phyloP scores from a whole-genome alignment of 768 basidiomycete species.

The Podaxis sp. region DNA sequence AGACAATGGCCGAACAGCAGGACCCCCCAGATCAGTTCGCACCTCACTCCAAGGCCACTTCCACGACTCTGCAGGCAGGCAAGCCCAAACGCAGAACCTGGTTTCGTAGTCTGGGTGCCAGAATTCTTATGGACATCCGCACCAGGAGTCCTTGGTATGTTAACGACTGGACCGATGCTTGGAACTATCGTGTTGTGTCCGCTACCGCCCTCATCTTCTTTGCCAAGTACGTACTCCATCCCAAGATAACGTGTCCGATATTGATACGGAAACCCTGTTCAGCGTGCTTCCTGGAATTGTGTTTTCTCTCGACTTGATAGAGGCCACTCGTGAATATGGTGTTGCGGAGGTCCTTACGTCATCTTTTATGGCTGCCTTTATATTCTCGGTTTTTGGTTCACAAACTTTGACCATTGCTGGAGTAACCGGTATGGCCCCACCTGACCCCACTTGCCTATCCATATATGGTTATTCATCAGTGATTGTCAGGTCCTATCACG shows the following conservation, averaged over 20 bases:
- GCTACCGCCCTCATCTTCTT: conserved; percentile 86
- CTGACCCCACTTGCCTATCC: background rate
- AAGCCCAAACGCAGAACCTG: conserved; percentile 18
- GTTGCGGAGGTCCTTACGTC: conserved; percentile 82
- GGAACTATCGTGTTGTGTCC: conserved; percentile 88
- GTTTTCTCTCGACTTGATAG: conserved; percentile 89
- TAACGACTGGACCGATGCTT: conserved; percentile 89
- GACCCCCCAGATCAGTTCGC: background rate
- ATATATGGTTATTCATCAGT: background rate
- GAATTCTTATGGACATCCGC: conserved; percentile 70
- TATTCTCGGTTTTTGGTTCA: conserved; percentile 86
- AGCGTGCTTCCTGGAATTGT: conserved; percentile 90
- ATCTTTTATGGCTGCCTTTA: conserved; percentile 87
- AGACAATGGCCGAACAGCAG: background rate
- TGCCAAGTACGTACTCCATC: conserved; percentile 57
- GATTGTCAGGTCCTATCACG: conserved; percentile 76
- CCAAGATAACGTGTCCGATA: too few relatives aligned
- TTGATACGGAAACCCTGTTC: background rate
- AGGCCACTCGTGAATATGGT: conserved; percentile 87
- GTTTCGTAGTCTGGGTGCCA: conserved; percentile 44
- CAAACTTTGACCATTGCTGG: conserved; percentile 93
- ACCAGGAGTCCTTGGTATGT: conserved; percentile 77
- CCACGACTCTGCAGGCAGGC: background rate
- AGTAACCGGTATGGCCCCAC: conserved; percentile 61
- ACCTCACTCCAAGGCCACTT: background rate